A percentile compares a stretch with the other conserved stretches of the same genome.
Conservation (phyloP, 768 basidiomycete species). For the Podaxis carcinomalis region DNA sequence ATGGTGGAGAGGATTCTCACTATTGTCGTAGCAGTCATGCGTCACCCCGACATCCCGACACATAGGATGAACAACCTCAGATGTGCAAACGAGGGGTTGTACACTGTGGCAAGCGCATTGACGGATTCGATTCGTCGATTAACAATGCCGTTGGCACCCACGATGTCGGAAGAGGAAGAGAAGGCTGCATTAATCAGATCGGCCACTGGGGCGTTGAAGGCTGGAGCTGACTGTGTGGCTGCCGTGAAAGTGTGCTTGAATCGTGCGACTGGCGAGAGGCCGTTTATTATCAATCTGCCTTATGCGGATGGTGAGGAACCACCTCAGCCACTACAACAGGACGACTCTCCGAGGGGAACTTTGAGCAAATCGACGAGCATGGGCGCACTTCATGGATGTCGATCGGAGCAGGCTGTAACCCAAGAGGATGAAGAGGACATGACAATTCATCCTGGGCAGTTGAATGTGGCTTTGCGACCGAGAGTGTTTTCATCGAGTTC, state of each 20-base stretch:
- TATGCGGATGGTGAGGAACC: conserved; percentile 23
- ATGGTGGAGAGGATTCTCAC: conserved; percentile 88
- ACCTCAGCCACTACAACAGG: conserved; percentile 30
- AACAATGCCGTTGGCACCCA: conserved; percentile 44
- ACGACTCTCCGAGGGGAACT: conserved; percentile 46
- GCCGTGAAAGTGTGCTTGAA: conserved; percentile 81
- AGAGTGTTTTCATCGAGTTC: conserved; percentile 45
- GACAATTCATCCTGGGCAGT: conserved; percentile 49
- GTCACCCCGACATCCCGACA: conserved; percentile 64
- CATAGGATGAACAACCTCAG: conserved; percentile 63
- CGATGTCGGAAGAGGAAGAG: conserved; percentile 75
- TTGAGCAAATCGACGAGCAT: conserved; percentile 26
- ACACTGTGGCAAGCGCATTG: conserved; percentile 78
- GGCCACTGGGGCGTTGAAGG: conserved; percentile 85
- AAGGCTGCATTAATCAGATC: conserved; percentile 72
- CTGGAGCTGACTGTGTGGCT: conserved; percentile 84
- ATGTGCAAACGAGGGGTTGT: conserved; percentile 74
- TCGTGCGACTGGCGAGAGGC: conserved; percentile 54
- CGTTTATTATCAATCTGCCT: conserved; percentile 65
- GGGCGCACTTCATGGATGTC: conserved; percentile 32
- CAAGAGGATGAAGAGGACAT: conserved; percentile 51
- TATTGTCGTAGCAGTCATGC: conserved; percentile 85
- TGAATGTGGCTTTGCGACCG: conserved; percentile 26
- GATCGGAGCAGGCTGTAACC: neutral
- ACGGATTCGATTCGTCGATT: conserved; percentile 85